A percentile compares a stretch with the other conserved stretches of the same genome.
Conservation (phyloP, 345 rosid genomes). For the Lumnitzera racemosa region DNA sequence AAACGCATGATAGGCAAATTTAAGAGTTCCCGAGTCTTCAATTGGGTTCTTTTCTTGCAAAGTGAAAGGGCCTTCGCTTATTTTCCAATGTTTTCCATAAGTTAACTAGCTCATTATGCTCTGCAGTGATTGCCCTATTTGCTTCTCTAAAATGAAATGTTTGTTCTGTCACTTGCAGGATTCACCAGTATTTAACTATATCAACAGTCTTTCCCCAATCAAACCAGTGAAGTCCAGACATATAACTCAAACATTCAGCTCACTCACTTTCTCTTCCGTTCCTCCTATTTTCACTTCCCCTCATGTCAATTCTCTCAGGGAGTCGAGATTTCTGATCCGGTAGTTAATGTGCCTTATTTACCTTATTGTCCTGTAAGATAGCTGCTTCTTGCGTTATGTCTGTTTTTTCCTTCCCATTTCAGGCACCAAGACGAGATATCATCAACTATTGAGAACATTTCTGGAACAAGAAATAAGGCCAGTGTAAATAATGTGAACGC, state of each 20-base stretch:
- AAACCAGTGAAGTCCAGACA: conserved; percentile 62
- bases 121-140: neutral
- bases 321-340: conserved; percentile 74
- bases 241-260: conserved; percentile 56
- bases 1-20: too few species aligned
- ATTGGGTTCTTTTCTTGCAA: too few species aligned
- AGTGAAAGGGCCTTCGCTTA: too few species aligned
- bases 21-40: too few species aligned
- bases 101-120: too few species aligned
- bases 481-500: conserved; percentile 18
- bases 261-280: conserved; percentile 62
- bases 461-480: conserved; percentile 23
- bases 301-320: conserved; percentile 67
- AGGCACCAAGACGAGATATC: conserved; percentile 45
- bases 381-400: neutral
- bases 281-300: conserved; percentile 93
- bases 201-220: conserved; percentile 91
- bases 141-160: neutral
- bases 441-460: conserved; percentile 27
- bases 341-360: conserved; percentile 15
- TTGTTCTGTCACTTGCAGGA: conserved; percentile 41
- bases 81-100: too few species aligned
- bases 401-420: conserved; percentile 10
- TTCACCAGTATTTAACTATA: conserved; percentile 83
- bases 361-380: neutral